A percentile compares a stretch with the other conserved stretches of the same genome.
phyloP scores from a whole-genome alignment of 139 green algal genomes.

The Marvania coccoides region DNA sequence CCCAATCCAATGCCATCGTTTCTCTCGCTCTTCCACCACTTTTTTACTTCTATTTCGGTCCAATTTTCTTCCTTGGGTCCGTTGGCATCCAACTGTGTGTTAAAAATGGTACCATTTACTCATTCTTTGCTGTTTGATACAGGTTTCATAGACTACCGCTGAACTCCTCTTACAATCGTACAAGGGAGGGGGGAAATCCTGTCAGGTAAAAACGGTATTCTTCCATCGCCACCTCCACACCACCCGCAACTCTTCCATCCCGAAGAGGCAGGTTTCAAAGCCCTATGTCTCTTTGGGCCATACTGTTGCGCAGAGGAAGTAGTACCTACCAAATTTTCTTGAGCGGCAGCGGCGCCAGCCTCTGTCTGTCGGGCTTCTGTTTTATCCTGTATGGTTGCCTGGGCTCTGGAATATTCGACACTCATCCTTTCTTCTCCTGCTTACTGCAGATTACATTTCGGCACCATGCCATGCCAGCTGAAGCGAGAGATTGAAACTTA shows the following conservation, averaged over 20 bases:
- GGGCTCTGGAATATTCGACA: background rate
- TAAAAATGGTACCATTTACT: background rate
- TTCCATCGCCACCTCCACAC: background rate
- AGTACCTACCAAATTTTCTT: too few species aligned
- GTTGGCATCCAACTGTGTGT: background rate
- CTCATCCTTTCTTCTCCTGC: too few species aligned
- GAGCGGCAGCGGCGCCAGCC: background rate
- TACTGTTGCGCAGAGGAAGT: slow-evolving; percentile 17
- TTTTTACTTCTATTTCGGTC: background rate
- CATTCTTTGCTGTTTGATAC: background rate
- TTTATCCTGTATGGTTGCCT: too few species aligned
- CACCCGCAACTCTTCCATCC: slow-evolving; percentile 22
- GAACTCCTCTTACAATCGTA: background rate
- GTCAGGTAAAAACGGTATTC: background rate
- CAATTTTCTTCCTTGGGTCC: background rate
- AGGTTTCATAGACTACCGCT: background rate
- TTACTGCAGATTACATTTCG: too few species aligned
- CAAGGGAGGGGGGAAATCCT: background rate
- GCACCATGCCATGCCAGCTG: too few species aligned
- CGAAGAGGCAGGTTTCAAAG: background rate
- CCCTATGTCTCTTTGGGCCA: slow-evolving; percentile 6
- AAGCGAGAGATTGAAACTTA: too few species aligned
- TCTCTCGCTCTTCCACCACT: background rate
- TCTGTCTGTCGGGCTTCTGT: background rate
- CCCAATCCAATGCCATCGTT: background rate